Evolutionary conservation across 441 rosid genomes (phyloP).

Genomic region (Omphalea diandra): DNA sequence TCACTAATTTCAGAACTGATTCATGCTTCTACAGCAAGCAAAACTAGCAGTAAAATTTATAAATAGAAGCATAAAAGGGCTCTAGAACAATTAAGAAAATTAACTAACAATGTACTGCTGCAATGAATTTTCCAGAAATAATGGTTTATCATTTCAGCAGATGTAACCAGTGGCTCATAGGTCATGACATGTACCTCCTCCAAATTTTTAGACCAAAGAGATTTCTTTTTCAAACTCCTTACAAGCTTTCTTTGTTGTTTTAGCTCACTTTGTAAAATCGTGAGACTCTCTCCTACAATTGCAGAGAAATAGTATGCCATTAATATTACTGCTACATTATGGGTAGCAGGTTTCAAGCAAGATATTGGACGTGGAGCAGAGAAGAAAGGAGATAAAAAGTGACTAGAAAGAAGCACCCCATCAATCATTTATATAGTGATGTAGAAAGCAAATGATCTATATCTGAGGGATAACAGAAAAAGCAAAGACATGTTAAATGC

Average conservation of each 20-base stretch:
- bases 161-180: conserved; percentile 17
- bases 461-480: not conserved
- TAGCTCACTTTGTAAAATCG: conserved; percentile 57
- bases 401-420: not conserved
- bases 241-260: conserved; percentile 75
- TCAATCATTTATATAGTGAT: not conserved
- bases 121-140: not conserved
- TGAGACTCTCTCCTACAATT: conserved; percentile 65
- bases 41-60: too few species aligned
- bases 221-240: conserved; percentile 50
- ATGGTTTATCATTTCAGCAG: conserved; percentile 10
- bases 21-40: too few species aligned
- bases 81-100: not conserved
- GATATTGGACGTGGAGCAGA: conserved; percentile 7
- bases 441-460: not conserved
- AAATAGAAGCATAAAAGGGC: not conserved
- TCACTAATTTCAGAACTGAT: too few species aligned
- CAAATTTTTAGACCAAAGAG: conserved; percentile 69
- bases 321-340: conserved; percentile 1
- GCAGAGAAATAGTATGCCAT: conserved; percentile 23
- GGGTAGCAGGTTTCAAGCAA: conserved; percentile 13
- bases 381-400: not conserved
- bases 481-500: not conserved
- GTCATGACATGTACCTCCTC: conserved; percentile 54
- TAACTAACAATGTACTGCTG: not conserved